Evolutionary conservation across 1,139 yeast species (phyloP).

Genomic region (Blastobotrys arbuscula): DNA sequence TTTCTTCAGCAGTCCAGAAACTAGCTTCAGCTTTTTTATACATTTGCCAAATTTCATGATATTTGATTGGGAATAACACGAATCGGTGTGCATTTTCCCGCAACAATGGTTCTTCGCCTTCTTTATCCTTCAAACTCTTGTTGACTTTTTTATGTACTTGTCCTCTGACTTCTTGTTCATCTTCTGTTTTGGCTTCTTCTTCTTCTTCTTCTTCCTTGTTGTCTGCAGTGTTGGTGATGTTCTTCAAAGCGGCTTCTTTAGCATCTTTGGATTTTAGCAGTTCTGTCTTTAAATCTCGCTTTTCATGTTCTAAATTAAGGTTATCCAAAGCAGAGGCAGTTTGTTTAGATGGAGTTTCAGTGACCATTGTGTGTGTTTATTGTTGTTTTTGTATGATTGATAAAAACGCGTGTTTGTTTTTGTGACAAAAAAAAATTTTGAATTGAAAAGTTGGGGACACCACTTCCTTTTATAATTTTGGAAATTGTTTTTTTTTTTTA

Average conservation of each 20-base stretch:
- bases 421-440: conserved; percentile 7
- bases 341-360: conserved; percentile 38
- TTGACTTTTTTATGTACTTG: conserved; percentile 26
- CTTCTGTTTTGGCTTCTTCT: conserved; percentile 18
- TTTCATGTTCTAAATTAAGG: conserved; percentile 25
- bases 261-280: conserved; percentile 17
- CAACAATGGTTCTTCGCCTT: conserved; percentile 85
- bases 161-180: conserved; percentile 16
- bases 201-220: conserved; percentile 19
- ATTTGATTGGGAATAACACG: conserved; percentile 94
- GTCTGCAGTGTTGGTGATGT: conserved; percentile 4
- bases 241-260: conserved; percentile 13
- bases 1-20: conserved; percentile 99
- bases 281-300: conserved; percentile 22
- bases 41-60: conserved; percentile 98
- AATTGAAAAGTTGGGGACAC: neutral
- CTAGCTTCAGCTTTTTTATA: conserved; percentile 99
- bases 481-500: neutral
- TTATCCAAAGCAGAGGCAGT: conserved; percentile 34
- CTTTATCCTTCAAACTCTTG: conserved; percentile 56
- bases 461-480: conserved; percentile 9
- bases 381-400: no score
- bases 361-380: conserved; percentile 15
- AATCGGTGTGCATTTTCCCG: conserved; percentile 83
- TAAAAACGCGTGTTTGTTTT: neutral